These are phyloP conservation scores for Penicillium aurantiogriseum DNA, from an alignment of 2,329 filamentous ascomycete genomes.

Conservation along the genomic window DNA sequence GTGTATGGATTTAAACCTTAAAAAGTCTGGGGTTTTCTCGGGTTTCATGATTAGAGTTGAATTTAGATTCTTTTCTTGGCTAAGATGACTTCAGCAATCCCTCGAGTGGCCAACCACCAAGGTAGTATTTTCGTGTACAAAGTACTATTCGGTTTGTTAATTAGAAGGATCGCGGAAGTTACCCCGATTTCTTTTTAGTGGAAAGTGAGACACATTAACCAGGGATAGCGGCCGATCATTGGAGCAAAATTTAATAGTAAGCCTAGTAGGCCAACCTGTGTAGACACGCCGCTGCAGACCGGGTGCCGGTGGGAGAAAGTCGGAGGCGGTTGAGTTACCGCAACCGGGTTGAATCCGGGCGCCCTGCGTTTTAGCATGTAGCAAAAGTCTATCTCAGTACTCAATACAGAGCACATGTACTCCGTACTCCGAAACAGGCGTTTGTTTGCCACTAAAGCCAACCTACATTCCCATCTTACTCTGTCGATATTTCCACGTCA, in stretches of 20 bases:
- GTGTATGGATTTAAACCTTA: background rate
- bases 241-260: background rate
- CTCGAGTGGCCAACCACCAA: background rate
- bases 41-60: background rate
- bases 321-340: constrained; percentile 5
- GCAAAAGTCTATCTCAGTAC: background rate
- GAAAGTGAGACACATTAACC: background rate
- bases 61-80: background rate
- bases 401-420: background rate
- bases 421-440: background rate
- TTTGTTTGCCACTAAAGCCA: background rate
- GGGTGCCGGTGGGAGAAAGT: background rate
- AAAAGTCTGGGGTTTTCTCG: background rate
- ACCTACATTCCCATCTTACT: background rate
- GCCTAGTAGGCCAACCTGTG: background rate
- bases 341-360: background rate
- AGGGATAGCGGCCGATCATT: background rate
- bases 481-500: background rate
- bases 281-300: background rate
- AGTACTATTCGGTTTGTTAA: background rate
- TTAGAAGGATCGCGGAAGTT: background rate
- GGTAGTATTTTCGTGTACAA: background rate
- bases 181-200: background rate
- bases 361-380: background rate
- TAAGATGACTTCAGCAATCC: background rate